phyloP scores from a whole-genome alignment of 139 green algal species.

The Tetratostichococcus sp. region DNA sequence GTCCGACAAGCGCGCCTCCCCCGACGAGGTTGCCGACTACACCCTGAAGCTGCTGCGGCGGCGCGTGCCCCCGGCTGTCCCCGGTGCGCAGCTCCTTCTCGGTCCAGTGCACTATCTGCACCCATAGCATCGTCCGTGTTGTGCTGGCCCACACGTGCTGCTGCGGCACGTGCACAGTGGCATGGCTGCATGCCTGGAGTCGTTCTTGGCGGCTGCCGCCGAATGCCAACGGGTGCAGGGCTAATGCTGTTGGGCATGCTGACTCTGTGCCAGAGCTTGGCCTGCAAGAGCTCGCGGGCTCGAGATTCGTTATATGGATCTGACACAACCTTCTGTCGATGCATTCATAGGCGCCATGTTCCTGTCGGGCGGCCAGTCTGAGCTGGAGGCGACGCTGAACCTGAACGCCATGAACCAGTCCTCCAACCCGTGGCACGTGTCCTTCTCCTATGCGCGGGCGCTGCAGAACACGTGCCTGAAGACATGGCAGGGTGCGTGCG shows the following conservation, averaged over 20 bases:
- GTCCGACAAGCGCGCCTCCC: slow-evolving; percentile 57
- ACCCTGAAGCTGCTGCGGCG: slow-evolving; percentile 92
- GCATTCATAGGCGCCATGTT: slow-evolving; percentile 92
- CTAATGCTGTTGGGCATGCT: no score
- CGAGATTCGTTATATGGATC: no score
- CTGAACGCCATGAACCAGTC: slow-evolving; percentile 99
- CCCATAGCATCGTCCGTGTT: no score
- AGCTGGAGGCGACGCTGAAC: slow-evolving; percentile 99
- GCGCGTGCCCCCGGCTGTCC: slow-evolving; percentile 94
- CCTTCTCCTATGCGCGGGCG: slow-evolving; percentile 99
- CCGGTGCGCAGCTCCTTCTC: slow-evolving; percentile 31
- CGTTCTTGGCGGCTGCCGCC: no score
- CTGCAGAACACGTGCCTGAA: slow-evolving; percentile 85
- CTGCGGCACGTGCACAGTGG: no score
- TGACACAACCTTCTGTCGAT: no score
- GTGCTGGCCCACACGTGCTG: no score
- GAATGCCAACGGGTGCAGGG: no score
- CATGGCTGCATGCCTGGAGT: no score
- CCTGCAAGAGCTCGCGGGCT: no score
- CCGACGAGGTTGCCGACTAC: slow-evolving; percentile 88
- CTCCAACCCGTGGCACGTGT: slow-evolving; percentile 99
- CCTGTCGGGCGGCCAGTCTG: slow-evolving; percentile 97
- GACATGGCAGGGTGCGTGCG: slow-evolving; percentile 50
- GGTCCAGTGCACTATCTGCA: no score
- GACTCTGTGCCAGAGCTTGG: no score